Base-by-base conservation (phyloP, 108 stramenopile species). In the Cyclotella atomus region DNA sequence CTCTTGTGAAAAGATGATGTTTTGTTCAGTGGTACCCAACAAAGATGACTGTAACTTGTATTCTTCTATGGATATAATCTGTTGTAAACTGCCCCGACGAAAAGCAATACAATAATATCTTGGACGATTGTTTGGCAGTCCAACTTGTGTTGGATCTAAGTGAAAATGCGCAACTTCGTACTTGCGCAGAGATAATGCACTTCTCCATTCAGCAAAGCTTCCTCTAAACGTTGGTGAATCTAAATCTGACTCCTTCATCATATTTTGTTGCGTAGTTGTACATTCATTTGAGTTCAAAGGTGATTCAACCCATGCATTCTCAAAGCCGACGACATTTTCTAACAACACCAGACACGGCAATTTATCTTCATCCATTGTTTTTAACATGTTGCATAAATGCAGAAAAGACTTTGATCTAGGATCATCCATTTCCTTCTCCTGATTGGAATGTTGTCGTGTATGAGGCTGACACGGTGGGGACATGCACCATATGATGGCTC, bases 241-340 rank as follows among this genome's bases (percentile, higher is more conserved):
- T n/a, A n/a, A n/a, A n/a, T n/a, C n/a, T n/a, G n/a, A n/a, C n/a
- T n/a, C n/a, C n/a, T n/a, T n/a, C 41, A 20, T 49, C 44, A 35
- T 16, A 14, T 1, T 52, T 29, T 19, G 27, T 36, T 63, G 16
- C 45, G 57, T 43, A 21, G 66, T 59, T 53, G 35, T 28, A 19
- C 32, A 41, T 30, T 25, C 61, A 29, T 30, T 50, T 10, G 27
- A 27, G 28, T 16, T 33, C 20, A 32, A 10, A 20, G 36, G 32
- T 2, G n/a, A 2, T 7, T 4, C 29, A 29, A 7, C 64, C 10
- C 54, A 54, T 34, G 29, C 28, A 46, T 33, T 59, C 77, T 95
- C 96, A 78, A 95, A 97, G 14, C 94, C 93, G 28, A 95, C 81
- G 2, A 97, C 96, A 75, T 97, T 97, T 65, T 97, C 96, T 62